These are phyloP conservation scores for Anthostomella pinea DNA, from an alignment of 2,329 filamentous ascomycete species.

Conservation along the genomic window DNA sequence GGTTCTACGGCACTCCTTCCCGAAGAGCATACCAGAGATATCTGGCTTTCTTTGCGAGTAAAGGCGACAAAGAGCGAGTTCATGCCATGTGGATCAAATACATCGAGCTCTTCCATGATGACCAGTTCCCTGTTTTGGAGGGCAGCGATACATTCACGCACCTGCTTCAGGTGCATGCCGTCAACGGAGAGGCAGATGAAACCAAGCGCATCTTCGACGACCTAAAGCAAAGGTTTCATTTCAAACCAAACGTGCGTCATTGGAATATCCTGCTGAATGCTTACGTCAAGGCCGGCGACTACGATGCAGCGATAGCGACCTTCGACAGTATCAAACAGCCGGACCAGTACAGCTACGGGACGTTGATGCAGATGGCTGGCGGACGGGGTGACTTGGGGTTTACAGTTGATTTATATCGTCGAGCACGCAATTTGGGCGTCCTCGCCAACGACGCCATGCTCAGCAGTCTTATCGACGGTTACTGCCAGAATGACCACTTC, in stretches of 20 bases:
- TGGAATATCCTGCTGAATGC: conserved; percentile 80
- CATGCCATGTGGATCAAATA: conserved; percentile 46
- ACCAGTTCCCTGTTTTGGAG: conserved; percentile 31
- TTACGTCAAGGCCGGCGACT: conserved; percentile 63
- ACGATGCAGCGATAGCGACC: conserved; percentile 60
- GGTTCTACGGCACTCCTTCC: conserved; percentile 38
- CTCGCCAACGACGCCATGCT: conserved; percentile 56
- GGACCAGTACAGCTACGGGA: conserved; percentile 64
- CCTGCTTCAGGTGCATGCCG: conserved; percentile 69
- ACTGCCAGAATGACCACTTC: conserved; percentile 56
- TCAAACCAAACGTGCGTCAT: conserved; percentile 55
- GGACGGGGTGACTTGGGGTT: conserved; percentile 70
- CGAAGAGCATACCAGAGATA: conserved; percentile 47
- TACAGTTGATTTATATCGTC: conserved; percentile 62
- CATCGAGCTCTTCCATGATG: conserved; percentile 30
- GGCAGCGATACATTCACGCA: conserved; percentile 46
- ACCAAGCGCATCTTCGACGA: conserved; percentile 60
- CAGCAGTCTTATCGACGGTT: conserved; percentile 64
- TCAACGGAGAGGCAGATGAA: conserved; percentile 59
- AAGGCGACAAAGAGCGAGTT: conserved; percentile 46
- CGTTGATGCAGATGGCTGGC: conserved; percentile 70
- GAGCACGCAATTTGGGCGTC: conserved; percentile 55
- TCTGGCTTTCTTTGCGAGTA: conserved; percentile 46
- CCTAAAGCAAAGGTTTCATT: conserved; percentile 53
- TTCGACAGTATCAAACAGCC: conserved; percentile 63